Conservation (phyloP, 768 basidiomycete genomes). For the Hericium coralloides region DNA sequence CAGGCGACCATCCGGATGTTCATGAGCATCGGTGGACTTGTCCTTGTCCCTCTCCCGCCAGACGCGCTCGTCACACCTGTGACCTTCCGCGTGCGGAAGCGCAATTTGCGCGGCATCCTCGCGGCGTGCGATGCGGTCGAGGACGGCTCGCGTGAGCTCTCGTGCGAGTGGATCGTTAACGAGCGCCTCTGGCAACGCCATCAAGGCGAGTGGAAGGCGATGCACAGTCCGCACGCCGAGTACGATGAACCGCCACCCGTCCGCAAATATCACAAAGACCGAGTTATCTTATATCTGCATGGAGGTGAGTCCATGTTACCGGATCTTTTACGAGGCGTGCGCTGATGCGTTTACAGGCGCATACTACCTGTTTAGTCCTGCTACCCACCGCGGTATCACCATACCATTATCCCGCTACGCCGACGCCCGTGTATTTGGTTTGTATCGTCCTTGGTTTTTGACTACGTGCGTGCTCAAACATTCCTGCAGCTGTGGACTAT, state of each 20-base stretch:
- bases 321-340: neutral
- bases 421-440: slow-evolving; percentile 82
- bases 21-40: slow-evolving; percentile 61
- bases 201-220: slow-evolving; percentile 69
- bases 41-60: slow-evolving; percentile 77
- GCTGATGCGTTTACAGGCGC: slow-evolving; percentile 46
- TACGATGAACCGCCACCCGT: slow-evolving; percentile 1
- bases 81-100: slow-evolving; percentile 72
- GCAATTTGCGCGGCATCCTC: slow-evolving; percentile 73
- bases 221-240: slow-evolving; percentile 10
- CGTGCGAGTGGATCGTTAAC: slow-evolving; percentile 97
- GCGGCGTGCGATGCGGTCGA: slow-evolving; percentile 66
- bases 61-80: slow-evolving; percentile 95
- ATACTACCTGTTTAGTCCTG: slow-evolving; percentile 87
- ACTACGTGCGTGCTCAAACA: neutral
- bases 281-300: slow-evolving; percentile 89
- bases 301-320: slow-evolving; percentile 49
- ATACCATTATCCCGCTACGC: slow-evolving; percentile 86
- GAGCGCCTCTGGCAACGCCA: slow-evolving; percentile 82
- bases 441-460: slow-evolving; percentile 15
- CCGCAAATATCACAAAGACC: slow-evolving; percentile 46
- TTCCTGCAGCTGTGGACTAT: slow-evolving; percentile 72
- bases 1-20: slow-evolving; percentile 45
- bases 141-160: slow-evolving; percentile 69
- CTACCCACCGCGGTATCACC: slow-evolving; percentile 83